Base-by-base conservation (phyloP, 2,329 filamentous ascomycete genomes). In the Epichloe scottii region DNA sequence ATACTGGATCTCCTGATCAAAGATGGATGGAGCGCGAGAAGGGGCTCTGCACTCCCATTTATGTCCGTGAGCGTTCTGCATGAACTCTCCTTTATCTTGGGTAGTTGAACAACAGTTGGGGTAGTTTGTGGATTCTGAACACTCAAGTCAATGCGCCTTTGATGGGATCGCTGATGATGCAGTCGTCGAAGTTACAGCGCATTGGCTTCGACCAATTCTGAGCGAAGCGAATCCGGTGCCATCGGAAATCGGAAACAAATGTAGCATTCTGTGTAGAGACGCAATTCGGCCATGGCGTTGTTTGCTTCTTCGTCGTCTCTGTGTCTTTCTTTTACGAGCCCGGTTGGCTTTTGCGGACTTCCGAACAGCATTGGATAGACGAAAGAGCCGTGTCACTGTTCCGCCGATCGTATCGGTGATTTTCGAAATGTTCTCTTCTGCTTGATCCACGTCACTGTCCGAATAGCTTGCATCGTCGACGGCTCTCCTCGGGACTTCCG, bases 241-340 rank as follows among this genome's bases (percentile, higher is more conserved):
- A 53, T 21, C 2, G 60, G 56, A 57, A 61, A 62, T 47, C 57
- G 60, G 51, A 58, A 61, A 14, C 47, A 19, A 54, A 62, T 60
- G 49, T 62, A 62, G 58, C 57, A 59, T 51, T 59, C 47, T 15
- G 60, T 62, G 52, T 62, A 61, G 46, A 60, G 53, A 58, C 60
- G 57, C 44, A 61, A 55, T 41, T 62, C 60, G 23, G 23, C 55
- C 41, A 62, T 58, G 30, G 60, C 60, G 5, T 51, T 55, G 41
- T 62, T 62, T 57, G 60, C 52, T 26, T 62, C 54, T 59, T 60
- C 55, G 39, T 62, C 59, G 51, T 55, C 56, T 50, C 23, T 59
- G 53, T 60, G 60, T 39, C 51, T 48, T 52, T 54, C 58, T 62
- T 39, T 57, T 60, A 38, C 46, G 54, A 48, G 56, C 54, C 43